Evolutionary conservation across 495 filamentous ascomycete genomes (phyloP), one percentile per base, ranked within the genome.

Genomic region (Xylaria grammica): DNA sequence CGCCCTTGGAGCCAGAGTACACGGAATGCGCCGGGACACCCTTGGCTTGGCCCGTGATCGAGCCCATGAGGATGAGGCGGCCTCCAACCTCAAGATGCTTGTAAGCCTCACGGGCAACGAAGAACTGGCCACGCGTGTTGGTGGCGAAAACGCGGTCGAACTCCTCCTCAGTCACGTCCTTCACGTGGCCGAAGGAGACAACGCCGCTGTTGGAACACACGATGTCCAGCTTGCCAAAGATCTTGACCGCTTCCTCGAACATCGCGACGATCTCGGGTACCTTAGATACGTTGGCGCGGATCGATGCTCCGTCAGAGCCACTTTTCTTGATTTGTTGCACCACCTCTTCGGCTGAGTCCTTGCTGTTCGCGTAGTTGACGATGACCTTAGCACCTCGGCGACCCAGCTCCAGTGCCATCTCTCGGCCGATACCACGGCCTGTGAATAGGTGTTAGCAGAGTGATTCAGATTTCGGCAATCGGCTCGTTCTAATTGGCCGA

Each of bases 81-180:
- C 91, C 91, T 58, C 87, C 85, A 5, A 81, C 75, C 74, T 86
- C 81, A 42, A 91, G 81, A 74, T 92, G 74, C 75, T 89, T 87
- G 78, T 86, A 87, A 57, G 89, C 91, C 30, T 90, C 84, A 77
- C 91, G 90, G 36, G 88, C 90, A 60, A 94, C 91, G 78, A 93
- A 92, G 82, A 93, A 93, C 77, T 94, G 91, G 0, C 86, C 91
- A 7, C 89, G 82, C 4, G 87, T 86, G 77, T 94, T 94, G 60
- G 93, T 77, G 72, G 84, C 83, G 74, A 94, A 92, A 54, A 94
- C 87, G 50, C 84, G 80, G 75, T 94, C 90, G 79, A 87, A 93
- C 69, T 89, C 87, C 62, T 87, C 88, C 68, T 88, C 83, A 6
- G 90, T 92, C 22, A 92, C 84, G 59, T 94, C 89, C 64, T 86